These are phyloP conservation scores for Solanum megistacrolobum DNA, from an alignment of 257 asterid genomes.

Conservation along the genomic window DNA sequence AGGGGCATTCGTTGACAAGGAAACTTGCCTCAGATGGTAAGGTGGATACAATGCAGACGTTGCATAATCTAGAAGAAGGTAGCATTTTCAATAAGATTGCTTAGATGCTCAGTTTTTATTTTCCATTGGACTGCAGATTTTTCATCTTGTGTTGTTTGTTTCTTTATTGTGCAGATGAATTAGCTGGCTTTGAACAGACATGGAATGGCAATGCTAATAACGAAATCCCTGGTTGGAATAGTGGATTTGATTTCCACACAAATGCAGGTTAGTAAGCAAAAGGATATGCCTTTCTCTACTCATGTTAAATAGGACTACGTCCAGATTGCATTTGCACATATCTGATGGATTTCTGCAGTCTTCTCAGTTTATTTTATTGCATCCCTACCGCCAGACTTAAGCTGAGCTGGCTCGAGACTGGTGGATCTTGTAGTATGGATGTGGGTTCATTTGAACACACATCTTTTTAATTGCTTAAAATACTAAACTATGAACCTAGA, in stretches of 20 bases:
- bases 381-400: not conserved
- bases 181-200: slow-evolving; percentile 49
- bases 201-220: slow-evolving; percentile 49
- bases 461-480: not conserved
- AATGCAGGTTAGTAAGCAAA: slow-evolving; percentile 18
- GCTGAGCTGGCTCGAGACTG: not conserved
- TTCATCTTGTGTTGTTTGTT: not conserved
- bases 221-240: slow-evolving; percentile 27
- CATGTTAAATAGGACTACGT: not conserved
- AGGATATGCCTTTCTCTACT: not conserved
- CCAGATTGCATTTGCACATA: not conserved
- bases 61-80: slow-evolving; percentile 84
- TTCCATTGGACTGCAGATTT: not conserved
- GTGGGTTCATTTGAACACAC: not conserved
- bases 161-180: slow-evolving; percentile 39
- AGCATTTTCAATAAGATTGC: not conserved
- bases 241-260: slow-evolving; percentile 11
- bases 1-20: slow-evolving; percentile 78
- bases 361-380: not conserved
- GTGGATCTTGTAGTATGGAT: not conserved
- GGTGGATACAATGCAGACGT: slow-evolving; percentile 56
- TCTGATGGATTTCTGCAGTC: not conserved
- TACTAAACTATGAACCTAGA: not conserved
- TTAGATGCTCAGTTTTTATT: not conserved
- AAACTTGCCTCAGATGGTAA: slow-evolving; percentile 67